phyloP scores from a whole-genome alignment of 2,329 filamentous ascomycete species.

The Talaromyces atroroseus region DNA sequence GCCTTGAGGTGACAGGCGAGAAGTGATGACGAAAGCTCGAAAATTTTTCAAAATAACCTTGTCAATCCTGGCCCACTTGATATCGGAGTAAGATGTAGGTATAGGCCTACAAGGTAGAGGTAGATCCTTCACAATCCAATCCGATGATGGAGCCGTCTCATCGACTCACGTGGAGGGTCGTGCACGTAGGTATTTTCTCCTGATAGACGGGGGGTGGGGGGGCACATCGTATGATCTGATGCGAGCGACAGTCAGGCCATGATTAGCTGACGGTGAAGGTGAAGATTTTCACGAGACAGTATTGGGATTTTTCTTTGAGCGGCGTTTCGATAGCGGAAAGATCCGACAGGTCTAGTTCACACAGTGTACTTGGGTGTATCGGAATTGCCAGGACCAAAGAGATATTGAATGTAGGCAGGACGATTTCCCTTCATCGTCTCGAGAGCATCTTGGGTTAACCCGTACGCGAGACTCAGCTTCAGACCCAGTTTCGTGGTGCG shows the following conservation, averaged over 20 bases:
- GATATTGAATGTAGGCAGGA: slow-evolving; percentile 60
- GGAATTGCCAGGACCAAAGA: slow-evolving; percentile 6
- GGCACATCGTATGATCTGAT: background rate
- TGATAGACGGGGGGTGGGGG: background rate
- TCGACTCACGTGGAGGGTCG: background rate
- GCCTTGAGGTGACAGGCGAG: background rate
- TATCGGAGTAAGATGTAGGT: background rate
- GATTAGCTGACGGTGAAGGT: background rate
- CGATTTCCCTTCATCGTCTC: slow-evolving; percentile 64
- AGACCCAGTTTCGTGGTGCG: slow-evolving; percentile 76
- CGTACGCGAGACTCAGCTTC: slow-evolving; percentile 72
- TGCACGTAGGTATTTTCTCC: background rate
- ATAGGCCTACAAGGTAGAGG: background rate
- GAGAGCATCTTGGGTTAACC: slow-evolving; percentile 71
- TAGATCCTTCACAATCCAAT: background rate
- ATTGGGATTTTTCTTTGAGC: background rate
- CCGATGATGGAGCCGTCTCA: background rate
- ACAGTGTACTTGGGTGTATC: background rate
- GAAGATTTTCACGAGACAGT: background rate
- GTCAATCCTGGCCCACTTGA: background rate
- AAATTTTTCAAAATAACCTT: background rate
- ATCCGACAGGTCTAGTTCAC: background rate
- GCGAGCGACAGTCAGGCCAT: background rate
- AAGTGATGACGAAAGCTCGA: background rate
- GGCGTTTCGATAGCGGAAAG: background rate